Base-by-base conservation (phyloP, 2,329 filamentous ascomycete genomes). In the Penicillium fuscoglaucum region DNA sequence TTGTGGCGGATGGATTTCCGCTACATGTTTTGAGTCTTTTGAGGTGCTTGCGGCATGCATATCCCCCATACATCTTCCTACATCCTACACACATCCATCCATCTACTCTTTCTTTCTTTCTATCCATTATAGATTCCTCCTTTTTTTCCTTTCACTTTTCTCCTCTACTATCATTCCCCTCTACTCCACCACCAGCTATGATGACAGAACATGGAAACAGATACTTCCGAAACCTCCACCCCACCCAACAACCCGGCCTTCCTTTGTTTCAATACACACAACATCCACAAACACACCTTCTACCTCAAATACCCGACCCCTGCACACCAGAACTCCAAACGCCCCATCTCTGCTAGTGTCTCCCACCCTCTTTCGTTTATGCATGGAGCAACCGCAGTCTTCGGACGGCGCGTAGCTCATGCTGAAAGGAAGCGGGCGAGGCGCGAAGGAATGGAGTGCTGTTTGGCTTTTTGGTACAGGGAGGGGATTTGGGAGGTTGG, bases 161-260 rank as follows among this genome's bases (percentile, higher is more conserved):
- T 29, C 19, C 9, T 35, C 26, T 35, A 7, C 43, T 17, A 33
- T 33, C 2, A 33, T 33, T 6, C 12, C 31, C 31, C 31, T 40
- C 29, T 31, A 13, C 43, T 13, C 13, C 24, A 8, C 40, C 21
- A 54, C 63, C 71, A 72, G 72, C 72, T 57, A 69, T 76, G 74
- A 77, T 76, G 74, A 77, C 72, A 73, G 61, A 68, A 67, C 59
- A 65, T 63, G 66, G 69, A 66, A 71, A 69, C 73, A 77, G 74
- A 77, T 77, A 77, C 74, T 77, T 77, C 72, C 67, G 74, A 77
- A 70, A 68, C 62, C 65, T 49, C 52, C 35, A 51, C 50, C 48
- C 39, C n/a, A 26, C 51, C 41, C 31, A 21, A 40, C 21, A 44
- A 55, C 47, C n/a, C 46, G 12, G 6, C 57, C 48, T 9, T 48